Base-by-base conservation (phyloP, 495 filamentous ascomycete genomes). In the Barbatosphaeria neglecta region DNA sequence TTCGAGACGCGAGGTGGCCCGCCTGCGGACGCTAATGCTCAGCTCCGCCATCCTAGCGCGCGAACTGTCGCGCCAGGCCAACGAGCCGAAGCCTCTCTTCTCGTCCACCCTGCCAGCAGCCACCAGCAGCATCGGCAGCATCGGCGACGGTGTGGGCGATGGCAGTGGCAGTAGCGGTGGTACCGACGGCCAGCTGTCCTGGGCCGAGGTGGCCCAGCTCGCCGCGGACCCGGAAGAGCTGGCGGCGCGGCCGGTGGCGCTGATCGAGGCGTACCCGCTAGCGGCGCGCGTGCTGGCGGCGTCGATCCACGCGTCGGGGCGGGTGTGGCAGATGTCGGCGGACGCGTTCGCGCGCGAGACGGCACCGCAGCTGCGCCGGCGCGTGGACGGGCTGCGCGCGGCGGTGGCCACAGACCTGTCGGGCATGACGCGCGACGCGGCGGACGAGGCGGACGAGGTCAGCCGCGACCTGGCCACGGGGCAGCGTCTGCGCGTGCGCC, bases 11-110 rank as follows among this genome's bases (percentile, higher is more conserved):
- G 88, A 95, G 53, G 74, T 92, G 17, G 85, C 84, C 43, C 79
- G 86, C 35, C 74, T 84, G 2, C 71, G 77, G 45, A 76, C 87
- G 2, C 70, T 93, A 0, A 75, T 94, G 22, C 69, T 95, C 25
- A 86, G 82, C 48, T 83, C 86, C 0, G 89, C 88, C 38, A 80
- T 94, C 59, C 90, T 90, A 62, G 89, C 89, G 0, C 76, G 79
- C 49, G 85, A 88, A 55, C 84, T 95, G 47, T 69, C 72, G 33
- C 76, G 80, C 10, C 74, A 82, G 40, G 80, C 83, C 16, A 66
- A 81, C 33, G 71, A 69, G 24, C 57, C 51, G n/a, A 56, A 51
- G 6, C 50, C 60, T 8, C 45, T 62, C 6, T 50, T 56, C 46
- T 41, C 49, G 0, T 18, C 33, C 16, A 25, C 16, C 37, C 37